Base-by-base conservation (phyloP, 805 yeast genomes). In the Debaryomyces hansenii region DNA sequence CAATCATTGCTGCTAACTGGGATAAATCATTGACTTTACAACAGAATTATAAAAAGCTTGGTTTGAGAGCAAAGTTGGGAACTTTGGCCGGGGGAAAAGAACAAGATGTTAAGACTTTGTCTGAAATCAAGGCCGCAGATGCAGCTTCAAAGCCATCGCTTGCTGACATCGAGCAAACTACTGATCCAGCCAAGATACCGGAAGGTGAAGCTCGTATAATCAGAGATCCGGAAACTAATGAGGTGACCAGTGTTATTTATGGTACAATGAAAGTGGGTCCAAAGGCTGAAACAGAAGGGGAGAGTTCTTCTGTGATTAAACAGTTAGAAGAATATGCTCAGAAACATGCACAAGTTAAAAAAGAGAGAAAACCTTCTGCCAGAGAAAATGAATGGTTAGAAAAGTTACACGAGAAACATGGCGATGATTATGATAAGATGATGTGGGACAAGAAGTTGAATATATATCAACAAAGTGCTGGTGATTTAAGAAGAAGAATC, bases 1-100 rank as follows among this genome's bases (percentile, higher is more conserved):
- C 96, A 1, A 80, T 94, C 51, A 87, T 94, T 51, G 95, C 90
- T 4, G 87, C 82, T 29, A 79, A 90, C 64, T 94, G 99, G 99
- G 96, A 94, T 67, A 79, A 83, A 48, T 78, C 79, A 10, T 74
- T 85, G 46, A 91, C 98, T 0, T 70, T 91, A 49, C 77, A 82
- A 43, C 98, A 94, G 63, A 94, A 94, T 65, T 92, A 94, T 69
- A 84, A 84, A 56, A 81, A 75, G 52, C 69, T 94, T 24, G 99
- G 99, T 3, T 72, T 94, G 44, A 73, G 82, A 32, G 75, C 87
- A 9, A 81, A 82, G 54, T 66, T 91, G 32, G 85, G 86, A 20
- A 70, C 66, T 14, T 74, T 82, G 1, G 82, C 96, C 1, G 98
- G 97, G 49, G 97, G 97, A 40, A 69, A 66, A n/a, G 96, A 89